Base-by-base conservation (phyloP, 2,329 filamentous ascomycete species). In the Trichoderma sp. region DNA sequence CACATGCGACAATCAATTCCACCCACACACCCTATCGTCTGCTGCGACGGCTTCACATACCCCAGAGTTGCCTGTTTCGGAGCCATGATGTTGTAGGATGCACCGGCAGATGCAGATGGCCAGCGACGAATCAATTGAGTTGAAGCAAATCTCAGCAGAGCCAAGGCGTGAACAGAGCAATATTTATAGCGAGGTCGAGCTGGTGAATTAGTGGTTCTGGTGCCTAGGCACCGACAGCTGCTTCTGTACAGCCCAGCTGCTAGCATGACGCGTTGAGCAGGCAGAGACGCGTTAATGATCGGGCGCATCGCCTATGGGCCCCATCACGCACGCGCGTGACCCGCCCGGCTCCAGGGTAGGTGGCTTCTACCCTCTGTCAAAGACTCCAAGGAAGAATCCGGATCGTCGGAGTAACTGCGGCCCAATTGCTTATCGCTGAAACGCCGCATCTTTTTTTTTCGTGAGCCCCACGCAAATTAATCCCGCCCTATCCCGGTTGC, bases 51-150 rank as follows among this genome's bases (percentile, higher is more conserved):
- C 81, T 88, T 90, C 72, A 95, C 93, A 83, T 96, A 97, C 94
- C 92, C 92, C 79, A 97, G 83, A 71, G 92, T 97, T 76, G 92
- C 89, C 82, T 97, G 93, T 79, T 92, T 94, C 55, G 82, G 82
- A 74, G 83, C 81, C 81, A 83, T 82, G 82, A 85, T 84, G 73
- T 74, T 74, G 70, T 65, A 71, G 55, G 71, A 24, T 65, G 61
- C 72, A 47, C 52, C 37, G 35, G 35, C 5, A 16, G 65, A 57
- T 43, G 65, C 47, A n/a, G 19, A 35, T 49, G 65, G 31, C 35
- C 68, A 71, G 11, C 49, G 66, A 47, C 64, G 69, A 57, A 70
- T 33, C 55, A 72, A 35, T 62, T 27, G 59, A 29, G 63, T 68
- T 1, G 70, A 70, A 1, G 71, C 57, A 31, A 66, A 59, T 68